These are phyloP conservation scores for Phytophthora cactorum DNA, from an alignment of 352 stramenopile species.

Conservation along the genomic window DNA sequence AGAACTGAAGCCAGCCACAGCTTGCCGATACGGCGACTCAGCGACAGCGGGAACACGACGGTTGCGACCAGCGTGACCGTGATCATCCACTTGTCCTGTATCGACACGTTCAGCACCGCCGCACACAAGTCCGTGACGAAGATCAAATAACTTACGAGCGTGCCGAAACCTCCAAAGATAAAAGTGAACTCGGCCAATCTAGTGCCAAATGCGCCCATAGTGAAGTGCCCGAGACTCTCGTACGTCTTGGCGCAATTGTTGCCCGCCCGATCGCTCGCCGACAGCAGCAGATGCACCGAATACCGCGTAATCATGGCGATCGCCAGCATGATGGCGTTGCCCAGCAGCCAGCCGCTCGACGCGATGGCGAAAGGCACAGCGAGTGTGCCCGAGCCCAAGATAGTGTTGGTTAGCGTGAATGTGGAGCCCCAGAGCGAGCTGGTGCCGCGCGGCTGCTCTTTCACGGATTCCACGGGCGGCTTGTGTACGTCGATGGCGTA, in stretches of 20 bases:
- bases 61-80: constrained; percentile 37
- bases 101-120: constrained; percentile 45
- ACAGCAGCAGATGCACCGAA: constrained; percentile 71
- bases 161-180: constrained; percentile 85
- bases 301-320: constrained; percentile 83
- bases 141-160: constrained; percentile 83
- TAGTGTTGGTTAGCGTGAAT: constrained; percentile 82
- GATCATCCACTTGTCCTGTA: constrained; percentile 60
- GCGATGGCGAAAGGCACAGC: constrained; percentile 77
- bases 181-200: constrained; percentile 80
- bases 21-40: constrained; percentile 65
- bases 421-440: constrained; percentile 71
- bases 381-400: constrained; percentile 75
- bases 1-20: constrained; percentile 66
- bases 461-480: constrained; percentile 12
- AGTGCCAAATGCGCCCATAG: constrained; percentile 66
- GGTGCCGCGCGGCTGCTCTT: constrained; percentile 36
- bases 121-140: constrained; percentile 80
- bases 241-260: constrained; percentile 74
- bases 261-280: constrained; percentile 66
- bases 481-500: constrained; percentile 46
- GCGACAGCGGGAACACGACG: constrained; percentile 68
- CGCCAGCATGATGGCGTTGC: constrained; percentile 68
- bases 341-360: constrained; percentile 73
- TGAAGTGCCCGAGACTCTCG: constrained; percentile 77